These are phyloP conservation scores for Parathielavia appendiculata DNA, from an alignment of 495 filamentous ascomycete species.

Conservation along the genomic window DNA sequence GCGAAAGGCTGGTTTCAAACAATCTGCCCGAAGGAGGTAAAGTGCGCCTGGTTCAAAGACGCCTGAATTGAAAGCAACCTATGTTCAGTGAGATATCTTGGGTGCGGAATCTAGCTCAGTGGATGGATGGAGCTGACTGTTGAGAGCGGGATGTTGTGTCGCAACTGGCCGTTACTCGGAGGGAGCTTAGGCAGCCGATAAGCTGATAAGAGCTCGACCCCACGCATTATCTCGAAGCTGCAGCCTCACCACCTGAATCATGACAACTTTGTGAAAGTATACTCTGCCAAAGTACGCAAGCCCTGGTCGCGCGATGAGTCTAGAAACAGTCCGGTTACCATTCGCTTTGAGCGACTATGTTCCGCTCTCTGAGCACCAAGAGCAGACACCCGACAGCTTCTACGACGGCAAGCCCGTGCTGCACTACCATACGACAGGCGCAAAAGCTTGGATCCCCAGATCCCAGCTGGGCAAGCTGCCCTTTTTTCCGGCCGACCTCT, in stretches of 20 bases:
- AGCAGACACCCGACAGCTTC: conserved; percentile 80
- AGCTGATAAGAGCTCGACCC: conserved; percentile 20
- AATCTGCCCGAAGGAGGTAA: background rate
- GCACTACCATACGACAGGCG: conserved; percentile 61
- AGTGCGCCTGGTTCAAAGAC: background rate
- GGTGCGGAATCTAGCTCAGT: background rate
- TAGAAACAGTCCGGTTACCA: conserved; percentile 38
- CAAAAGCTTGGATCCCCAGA: conserved; percentile 53
- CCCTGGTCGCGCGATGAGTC: conserved; percentile 29
- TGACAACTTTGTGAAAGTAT: conserved; percentile 2
- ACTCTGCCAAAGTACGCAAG: conserved; percentile 1
- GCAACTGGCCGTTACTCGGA: too few species aligned
- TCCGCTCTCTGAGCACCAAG: conserved; percentile 71
- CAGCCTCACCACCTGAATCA: background rate
- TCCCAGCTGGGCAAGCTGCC: conserved; percentile 43
- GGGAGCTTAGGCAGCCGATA: conserved; percentile 18
- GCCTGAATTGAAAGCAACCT: background rate
- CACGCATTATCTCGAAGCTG: conserved; percentile 25
- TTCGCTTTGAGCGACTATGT: conserved; percentile 55
- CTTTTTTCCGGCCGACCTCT: conserved; percentile 44
- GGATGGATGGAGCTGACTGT: background rate
- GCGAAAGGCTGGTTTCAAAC: too few species aligned
- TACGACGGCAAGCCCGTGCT: conserved; percentile 73
- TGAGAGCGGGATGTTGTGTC: too few species aligned
- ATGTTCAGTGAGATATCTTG: background rate